A percentile compares a stretch with the other conserved stretches of the same genome.
phyloP scores from a whole-genome alignment of 75 land plant genomes.

The Cryptomeria japonica region DNA sequence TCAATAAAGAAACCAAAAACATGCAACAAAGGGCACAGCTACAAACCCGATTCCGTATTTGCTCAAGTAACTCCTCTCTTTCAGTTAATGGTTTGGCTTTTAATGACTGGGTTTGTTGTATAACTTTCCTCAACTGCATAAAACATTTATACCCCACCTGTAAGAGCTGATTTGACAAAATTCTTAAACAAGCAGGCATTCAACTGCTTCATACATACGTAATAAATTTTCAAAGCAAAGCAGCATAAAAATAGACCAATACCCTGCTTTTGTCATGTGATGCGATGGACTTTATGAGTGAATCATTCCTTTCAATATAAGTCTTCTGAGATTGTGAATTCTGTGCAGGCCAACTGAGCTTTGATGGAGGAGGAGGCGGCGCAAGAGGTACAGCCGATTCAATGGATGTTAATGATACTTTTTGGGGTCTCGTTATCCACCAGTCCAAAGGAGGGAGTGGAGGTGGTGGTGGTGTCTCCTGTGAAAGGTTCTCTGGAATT shows the following conservation, averaged over 20 bases:
- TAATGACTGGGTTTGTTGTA: constrained; percentile 41
- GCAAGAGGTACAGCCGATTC: neutral
- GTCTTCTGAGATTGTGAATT: constrained; percentile 1
- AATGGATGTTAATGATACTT: constrained; percentile 6
- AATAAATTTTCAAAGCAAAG: neutral
- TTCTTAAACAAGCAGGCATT: neutral
- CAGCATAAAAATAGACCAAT: constrained; percentile 2
- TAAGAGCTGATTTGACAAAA: neutral
- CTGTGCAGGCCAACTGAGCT: constrained; percentile 1
- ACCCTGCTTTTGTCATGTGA: constrained; percentile 86
- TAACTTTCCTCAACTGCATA: constrained; percentile 75
- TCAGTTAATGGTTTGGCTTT: constrained; percentile 49
- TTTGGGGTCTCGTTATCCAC: constrained; percentile 43
- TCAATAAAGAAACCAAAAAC: neutral
- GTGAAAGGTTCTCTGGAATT: constrained; percentile 7
- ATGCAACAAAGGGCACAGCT: constrained; percentile 1
- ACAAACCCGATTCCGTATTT: constrained; percentile 47
- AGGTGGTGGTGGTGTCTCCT: constrained; percentile 60
- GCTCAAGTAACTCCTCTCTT: constrained; percentile 59
- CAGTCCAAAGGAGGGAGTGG: constrained; percentile 81
- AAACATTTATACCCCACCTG: neutral
- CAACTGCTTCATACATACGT: neutral
- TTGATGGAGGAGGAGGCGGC: neutral
- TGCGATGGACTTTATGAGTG: constrained; percentile 76
- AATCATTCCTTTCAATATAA: constrained; percentile 35